Conservation (phyloP, 1,139 yeast genomes). For the Saccharomyces hybrid region DNA sequence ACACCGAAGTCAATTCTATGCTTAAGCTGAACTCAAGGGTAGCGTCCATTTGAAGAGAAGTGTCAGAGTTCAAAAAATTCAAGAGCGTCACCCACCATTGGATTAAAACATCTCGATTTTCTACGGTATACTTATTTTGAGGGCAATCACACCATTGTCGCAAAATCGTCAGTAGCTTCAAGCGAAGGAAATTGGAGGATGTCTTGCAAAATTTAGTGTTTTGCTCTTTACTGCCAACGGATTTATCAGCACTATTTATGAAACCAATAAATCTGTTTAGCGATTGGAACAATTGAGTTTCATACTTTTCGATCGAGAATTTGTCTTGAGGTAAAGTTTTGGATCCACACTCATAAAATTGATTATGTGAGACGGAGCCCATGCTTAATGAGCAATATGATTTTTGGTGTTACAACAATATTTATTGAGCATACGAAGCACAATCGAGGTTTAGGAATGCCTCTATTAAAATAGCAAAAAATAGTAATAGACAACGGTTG, state of each 20-base stretch:
- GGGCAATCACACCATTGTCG: constrained; percentile 7
- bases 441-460: neutral
- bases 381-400: neutral
- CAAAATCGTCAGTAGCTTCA: constrained; percentile 19
- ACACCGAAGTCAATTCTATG: constrained; percentile 21
- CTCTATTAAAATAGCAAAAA: neutral
- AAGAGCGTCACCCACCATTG: constrained; percentile 32
- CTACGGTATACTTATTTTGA: neutral
- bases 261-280: constrained; percentile 23
- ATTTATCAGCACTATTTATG: constrained; percentile 13
- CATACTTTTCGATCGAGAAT: constrained; percentile 13
- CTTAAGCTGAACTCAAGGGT: neutral
- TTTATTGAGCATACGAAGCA: neutral
- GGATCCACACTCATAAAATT: neutral
- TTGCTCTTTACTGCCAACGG: constrained; percentile 1
- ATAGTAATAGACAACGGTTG: no score
- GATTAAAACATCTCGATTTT: constrained; percentile 17
- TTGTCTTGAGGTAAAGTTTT: constrained; percentile 1
- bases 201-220: neutral
- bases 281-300: constrained; percentile 16
- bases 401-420: neutral
- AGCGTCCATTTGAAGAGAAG: constrained; percentile 1
- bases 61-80: constrained; percentile 21
- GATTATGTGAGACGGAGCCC: neutral
- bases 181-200: constrained; percentile 20